Conservation (phyloP, 208 protist species). For the Trypanosoma melophagium region DNA sequence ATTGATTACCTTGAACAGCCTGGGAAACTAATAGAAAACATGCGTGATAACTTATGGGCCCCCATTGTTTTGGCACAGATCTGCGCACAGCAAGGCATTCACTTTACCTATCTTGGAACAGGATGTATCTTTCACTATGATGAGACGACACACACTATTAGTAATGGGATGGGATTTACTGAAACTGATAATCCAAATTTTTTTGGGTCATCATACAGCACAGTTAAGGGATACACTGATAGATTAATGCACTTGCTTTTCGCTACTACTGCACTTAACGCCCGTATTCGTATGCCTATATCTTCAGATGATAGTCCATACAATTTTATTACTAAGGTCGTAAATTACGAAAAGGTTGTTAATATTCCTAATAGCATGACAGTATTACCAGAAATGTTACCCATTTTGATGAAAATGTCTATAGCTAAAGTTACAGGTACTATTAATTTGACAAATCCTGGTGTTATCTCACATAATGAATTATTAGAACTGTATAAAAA, state of each 20-base stretch:
- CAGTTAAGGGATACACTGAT: conserved; percentile 62
- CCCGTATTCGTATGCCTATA: conserved; percentile 64
- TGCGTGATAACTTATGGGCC: conserved; percentile 53
- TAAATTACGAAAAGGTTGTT: conserved; percentile 52
- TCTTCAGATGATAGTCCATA: conserved; percentile 48
- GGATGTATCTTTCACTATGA: conserved; percentile 75
- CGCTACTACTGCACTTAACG: conserved; percentile 44
- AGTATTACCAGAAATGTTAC: conserved; percentile 51
- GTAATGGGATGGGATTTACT: conserved; percentile 32
- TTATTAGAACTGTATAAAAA: conserved; percentile 57
- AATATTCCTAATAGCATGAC: conserved; percentile 76
- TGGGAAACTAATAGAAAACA: conserved; percentile 56
- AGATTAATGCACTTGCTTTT: conserved; percentile 54
- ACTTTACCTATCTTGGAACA: conserved; percentile 60
- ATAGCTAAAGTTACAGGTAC: conserved; percentile 43
- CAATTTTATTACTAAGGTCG: conserved; percentile 74
- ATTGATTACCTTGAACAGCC: conserved; percentile 66
- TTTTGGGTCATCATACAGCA: conserved; percentile 62
- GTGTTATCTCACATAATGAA: conserved; percentile 59
- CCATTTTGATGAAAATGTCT: conserved; percentile 39
- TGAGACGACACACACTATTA: conserved; percentile 27
- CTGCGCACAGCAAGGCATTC: conserved; percentile 31
- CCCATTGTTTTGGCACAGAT: conserved; percentile 38
- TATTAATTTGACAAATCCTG: conserved; percentile 62
- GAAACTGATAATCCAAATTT: conserved; percentile 51